Conservation (phyloP, 2,329 filamentous ascomycete genomes). For the Plectosphaerella plurivora region DNA sequence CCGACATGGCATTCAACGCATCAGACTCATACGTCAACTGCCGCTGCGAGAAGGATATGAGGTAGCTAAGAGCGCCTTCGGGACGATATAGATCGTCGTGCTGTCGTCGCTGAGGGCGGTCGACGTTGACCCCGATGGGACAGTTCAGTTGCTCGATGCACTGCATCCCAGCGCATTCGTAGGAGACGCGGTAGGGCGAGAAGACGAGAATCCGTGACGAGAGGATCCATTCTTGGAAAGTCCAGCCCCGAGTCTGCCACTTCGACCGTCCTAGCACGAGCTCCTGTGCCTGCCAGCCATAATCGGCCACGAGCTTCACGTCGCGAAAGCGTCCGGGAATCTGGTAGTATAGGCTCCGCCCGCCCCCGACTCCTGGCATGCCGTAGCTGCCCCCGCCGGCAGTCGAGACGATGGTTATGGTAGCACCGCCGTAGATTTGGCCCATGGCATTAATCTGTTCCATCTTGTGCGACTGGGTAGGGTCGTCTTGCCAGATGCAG, state of each 20-base stretch:
- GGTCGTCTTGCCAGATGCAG: conserved; percentile 24
- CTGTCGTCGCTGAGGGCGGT: not conserved
- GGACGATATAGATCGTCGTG: not conserved
- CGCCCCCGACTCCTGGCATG: conserved; percentile 26
- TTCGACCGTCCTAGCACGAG: conserved; percentile 21
- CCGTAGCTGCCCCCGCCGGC: conserved; percentile 28
- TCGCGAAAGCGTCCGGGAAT: conserved; percentile 10
- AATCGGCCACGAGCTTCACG: not conserved
- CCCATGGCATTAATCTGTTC: conserved; percentile 30
- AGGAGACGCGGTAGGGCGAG: conserved; percentile 33
- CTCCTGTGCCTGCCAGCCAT: not conserved
- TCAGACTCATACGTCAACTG: not conserved
- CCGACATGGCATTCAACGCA: not conserved
- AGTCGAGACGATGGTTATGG: conserved; percentile 32
- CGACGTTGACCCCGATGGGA: not conserved
- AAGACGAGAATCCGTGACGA: conserved; percentile 31
- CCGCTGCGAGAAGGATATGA: not conserved
- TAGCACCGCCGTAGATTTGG: conserved; percentile 23
- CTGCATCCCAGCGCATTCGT: conserved; percentile 32
- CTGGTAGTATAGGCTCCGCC: conserved; percentile 23
- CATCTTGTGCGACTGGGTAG: conserved; percentile 21
- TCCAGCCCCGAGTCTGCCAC: conserved; percentile 33
- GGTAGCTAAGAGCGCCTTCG: not conserved
- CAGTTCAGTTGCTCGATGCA: conserved; percentile 22
- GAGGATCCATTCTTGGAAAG: conserved; percentile 32